Evolutionary conservation across 306 rosid species (phyloP).

Genomic region (Pyrus bretschneideri): DNA sequence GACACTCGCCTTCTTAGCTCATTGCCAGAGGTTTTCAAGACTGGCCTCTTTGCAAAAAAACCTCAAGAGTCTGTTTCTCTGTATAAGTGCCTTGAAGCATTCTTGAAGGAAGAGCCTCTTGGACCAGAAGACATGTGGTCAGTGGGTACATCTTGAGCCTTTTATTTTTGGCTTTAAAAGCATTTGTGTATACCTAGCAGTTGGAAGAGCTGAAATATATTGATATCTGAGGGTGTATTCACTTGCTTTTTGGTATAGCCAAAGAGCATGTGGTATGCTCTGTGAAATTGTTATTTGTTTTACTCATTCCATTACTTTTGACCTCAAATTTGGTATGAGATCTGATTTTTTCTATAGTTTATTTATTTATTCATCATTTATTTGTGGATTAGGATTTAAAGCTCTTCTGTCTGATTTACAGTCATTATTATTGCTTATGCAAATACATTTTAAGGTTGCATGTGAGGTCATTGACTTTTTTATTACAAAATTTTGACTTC

Average conservation of each 20-base stretch:
- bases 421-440: neutral
- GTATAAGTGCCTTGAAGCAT: constrained; percentile 93
- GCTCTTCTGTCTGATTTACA: neutral
- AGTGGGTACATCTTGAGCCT: constrained; percentile 31
- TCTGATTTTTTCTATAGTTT: neutral
- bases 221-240: neutral
- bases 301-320: neutral
- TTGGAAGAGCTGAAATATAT: neutral
- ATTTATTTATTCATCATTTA: no score
- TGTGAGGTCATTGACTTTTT: neutral
- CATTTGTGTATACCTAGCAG: neutral
- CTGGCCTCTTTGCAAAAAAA: constrained; percentile 54
- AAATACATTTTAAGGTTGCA: neutral
- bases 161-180: constrained; percentile 1
- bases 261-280: neutral
- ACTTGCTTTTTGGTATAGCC: neutral
- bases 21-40: constrained; percentile 88
- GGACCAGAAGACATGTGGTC: constrained; percentile 99
- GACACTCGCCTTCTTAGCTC: constrained; percentile 52
- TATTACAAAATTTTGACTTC: neutral
- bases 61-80: constrained; percentile 82
- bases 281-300: neutral
- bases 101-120: constrained; percentile 96
- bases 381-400: neutral
- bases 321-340: neutral